phyloP scores from a whole-genome alignment of 2,329 filamentous ascomycete genomes.

The Aspergillus arachidicola region DNA sequence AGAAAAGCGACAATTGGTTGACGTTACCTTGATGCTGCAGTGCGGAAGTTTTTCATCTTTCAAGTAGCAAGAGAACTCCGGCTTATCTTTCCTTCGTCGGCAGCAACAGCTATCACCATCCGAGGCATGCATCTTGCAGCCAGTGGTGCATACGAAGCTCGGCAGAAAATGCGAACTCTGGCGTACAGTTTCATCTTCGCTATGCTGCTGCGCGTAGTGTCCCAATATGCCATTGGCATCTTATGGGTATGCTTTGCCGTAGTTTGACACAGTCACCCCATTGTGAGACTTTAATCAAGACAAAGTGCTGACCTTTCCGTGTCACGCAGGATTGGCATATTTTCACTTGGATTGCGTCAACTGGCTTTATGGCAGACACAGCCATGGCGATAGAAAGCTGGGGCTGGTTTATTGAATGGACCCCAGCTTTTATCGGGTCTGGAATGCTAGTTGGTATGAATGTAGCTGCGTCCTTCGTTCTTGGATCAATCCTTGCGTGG shows the following conservation, averaged over 20 bases:
- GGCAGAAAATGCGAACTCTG: constrained; percentile 5
- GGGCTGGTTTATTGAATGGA: constrained; percentile 12
- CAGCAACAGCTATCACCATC: constrained; percentile 8
- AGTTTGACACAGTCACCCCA: neutral
- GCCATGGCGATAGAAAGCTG: constrained; percentile 8
- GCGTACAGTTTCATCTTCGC: neutral
- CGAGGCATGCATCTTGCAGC: constrained; percentile 7
- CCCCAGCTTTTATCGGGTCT: constrained; percentile 9
- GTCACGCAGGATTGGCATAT: constrained; percentile 6
- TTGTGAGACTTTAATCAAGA: neutral
- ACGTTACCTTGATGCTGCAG: neutral
- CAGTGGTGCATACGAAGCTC: neutral
- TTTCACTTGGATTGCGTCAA: constrained; percentile 6
- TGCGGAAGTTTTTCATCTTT: constrained; percentile 8
- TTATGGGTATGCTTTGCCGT: neutral
- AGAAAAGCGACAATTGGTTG: neutral
- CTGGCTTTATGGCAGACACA: neutral
- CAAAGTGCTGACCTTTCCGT: no score
- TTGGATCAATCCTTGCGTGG: constrained; percentile 8
- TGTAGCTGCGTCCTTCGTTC: constrained; percentile 3
- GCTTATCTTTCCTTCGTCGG: constrained; percentile 7
- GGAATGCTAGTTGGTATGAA: constrained; percentile 10
- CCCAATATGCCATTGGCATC: constrained; percentile 10
- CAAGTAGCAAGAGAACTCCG: constrained; percentile 6
- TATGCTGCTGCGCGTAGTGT: constrained; percentile 2